phyloP scores from a whole-genome alignment of 495 filamentous ascomycete genomes.

The Penicillium waksmanii region DNA sequence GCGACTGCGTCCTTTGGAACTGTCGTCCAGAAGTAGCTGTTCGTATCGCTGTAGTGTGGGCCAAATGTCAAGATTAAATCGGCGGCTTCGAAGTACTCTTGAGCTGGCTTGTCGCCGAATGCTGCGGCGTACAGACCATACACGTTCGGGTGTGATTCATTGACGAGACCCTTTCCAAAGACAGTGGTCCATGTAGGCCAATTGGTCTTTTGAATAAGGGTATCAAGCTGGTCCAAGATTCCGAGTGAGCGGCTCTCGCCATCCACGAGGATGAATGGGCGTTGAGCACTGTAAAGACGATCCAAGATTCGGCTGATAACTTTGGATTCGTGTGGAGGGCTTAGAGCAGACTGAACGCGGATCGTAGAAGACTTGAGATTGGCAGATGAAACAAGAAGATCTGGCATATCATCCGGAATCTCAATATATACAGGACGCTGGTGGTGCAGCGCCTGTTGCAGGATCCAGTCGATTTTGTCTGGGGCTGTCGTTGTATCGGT shows the following conservation, averaged over 20 bases:
- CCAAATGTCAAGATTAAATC: slow-evolving; percentile 42
- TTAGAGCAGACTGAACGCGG: slow-evolving; percentile 15
- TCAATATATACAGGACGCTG: slow-evolving; percentile 50
- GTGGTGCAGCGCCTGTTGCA: slow-evolving; percentile 42
- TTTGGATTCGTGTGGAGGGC: slow-evolving; percentile 21
- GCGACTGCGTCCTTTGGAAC: slow-evolving; percentile 31
- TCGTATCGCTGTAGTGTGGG: slow-evolving; percentile 41
- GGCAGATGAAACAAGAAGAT: slow-evolving; percentile 28
- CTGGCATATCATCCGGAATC: slow-evolving; percentile 48
- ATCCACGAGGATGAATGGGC: slow-evolving; percentile 43
- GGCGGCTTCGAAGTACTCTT: slow-evolving; percentile 34
- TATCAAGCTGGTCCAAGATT: slow-evolving; percentile 33
- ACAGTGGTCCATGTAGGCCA: slow-evolving; percentile 41
- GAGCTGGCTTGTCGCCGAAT: slow-evolving; percentile 25
- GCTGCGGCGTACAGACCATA: slow-evolving; percentile 40
- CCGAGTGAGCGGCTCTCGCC: slow-evolving; percentile 33
- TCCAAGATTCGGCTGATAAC: slow-evolving; percentile 31
- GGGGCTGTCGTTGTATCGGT: slow-evolving; percentile 38
- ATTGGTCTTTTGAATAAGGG: slow-evolving; percentile 29
- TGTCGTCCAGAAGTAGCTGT: slow-evolving; percentile 37
- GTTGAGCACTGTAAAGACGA: slow-evolving; percentile 35
- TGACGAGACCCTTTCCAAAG: slow-evolving; percentile 43
- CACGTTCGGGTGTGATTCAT: slow-evolving; percentile 39
- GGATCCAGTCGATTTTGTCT: slow-evolving; percentile 41
- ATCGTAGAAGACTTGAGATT: slow-evolving; percentile 25